Evolutionary conservation across 176 grass and related monocot genomes (phyloP), one percentile per base, ranked within the genome.

Genomic region (Avena insularis): DNA sequence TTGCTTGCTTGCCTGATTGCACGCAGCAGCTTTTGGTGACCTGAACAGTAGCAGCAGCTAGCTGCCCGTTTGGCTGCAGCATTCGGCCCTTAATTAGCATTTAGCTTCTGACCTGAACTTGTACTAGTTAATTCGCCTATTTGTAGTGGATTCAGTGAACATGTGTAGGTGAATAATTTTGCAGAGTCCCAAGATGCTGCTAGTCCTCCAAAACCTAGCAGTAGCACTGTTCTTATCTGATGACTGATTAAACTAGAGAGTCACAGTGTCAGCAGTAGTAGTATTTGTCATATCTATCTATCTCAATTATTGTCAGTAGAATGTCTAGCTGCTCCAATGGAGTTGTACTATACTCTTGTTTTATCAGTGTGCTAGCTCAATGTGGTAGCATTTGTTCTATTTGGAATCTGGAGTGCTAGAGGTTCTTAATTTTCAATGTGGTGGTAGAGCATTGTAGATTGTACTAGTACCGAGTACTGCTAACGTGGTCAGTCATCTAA

Each of bases 141-240:
- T 70, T 82, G 88, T 90, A 77, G 82, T 78, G 78, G 84, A 86
- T 90, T 90, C 62, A 86, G 83, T 90, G 70, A 85, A 82, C 69
- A 90, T 84, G 50, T 81, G 38, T 33, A 86, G 57, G 67, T 53
- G 17, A 80, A 31, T 40, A 75, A 31, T 69, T 84, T 40, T 84
- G 54, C 46, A 81, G 74, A 73, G 85, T 84, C 53, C 85, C 81
- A 81, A 87, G 81, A 87, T 84, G 63, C 50, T 84, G 63, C 50
- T 79, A 84, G 82, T 35, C 69, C 76, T 75, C 65, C 31, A 56
- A 57, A 78, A 83, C 66, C 80, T 87, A 38, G 1, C 33, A 40
- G 33, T 59, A 81, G 20, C 12, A 16, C 36, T 79, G 80, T 84
- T 87, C 66, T 80, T 91, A 91, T 67, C 75, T 48, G 80, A 57